Percentiles rank a stretch among this genome's conserved stretches.
Conservation (phyloP, 176 grass and related monocot genomes). For the Stipa capillata region DNA sequence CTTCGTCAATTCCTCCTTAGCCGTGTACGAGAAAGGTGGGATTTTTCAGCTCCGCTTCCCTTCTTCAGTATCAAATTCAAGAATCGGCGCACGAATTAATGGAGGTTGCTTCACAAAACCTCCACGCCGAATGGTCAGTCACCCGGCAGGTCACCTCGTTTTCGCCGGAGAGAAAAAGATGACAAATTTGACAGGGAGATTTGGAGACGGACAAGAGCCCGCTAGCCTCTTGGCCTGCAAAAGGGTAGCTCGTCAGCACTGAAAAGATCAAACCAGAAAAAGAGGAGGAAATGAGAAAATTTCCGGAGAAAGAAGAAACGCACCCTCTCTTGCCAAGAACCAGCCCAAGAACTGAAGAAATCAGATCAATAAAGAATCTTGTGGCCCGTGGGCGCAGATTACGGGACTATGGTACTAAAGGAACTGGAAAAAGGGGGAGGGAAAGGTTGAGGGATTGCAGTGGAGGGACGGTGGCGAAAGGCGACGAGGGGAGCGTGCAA, state of each 20-base stretch:
- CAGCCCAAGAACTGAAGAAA: background rate
- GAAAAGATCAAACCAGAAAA: background rate
- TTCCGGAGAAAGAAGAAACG: background rate
- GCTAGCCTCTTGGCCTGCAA: constrained; percentile 29
- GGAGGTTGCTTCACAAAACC: background rate
- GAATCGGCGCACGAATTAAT: background rate
- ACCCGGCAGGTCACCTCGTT: too few species aligned
- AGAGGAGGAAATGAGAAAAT: background rate
- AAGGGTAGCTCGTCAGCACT: constrained; percentile 1
- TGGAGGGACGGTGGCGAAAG: constrained; percentile 38
- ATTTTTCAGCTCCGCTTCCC: background rate
- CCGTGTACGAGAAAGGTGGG: background rate
- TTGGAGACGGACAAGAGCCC: background rate
- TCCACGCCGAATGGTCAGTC: constrained; percentile 2
- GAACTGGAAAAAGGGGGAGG: background rate
- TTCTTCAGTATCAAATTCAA: background rate
- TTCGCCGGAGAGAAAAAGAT: background rate
- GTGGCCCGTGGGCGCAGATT: background rate
- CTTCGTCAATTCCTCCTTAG: background rate
- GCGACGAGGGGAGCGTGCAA: constrained; percentile 11
- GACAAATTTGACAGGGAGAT: background rate
- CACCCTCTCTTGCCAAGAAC: constrained; percentile 17
- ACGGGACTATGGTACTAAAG: background rate
- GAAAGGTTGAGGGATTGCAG: constrained; percentile 3
- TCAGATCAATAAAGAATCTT: background rate